Base-by-base conservation (phyloP, 2,329 filamentous ascomycete species). In the Podosphaera fusca region DNA sequence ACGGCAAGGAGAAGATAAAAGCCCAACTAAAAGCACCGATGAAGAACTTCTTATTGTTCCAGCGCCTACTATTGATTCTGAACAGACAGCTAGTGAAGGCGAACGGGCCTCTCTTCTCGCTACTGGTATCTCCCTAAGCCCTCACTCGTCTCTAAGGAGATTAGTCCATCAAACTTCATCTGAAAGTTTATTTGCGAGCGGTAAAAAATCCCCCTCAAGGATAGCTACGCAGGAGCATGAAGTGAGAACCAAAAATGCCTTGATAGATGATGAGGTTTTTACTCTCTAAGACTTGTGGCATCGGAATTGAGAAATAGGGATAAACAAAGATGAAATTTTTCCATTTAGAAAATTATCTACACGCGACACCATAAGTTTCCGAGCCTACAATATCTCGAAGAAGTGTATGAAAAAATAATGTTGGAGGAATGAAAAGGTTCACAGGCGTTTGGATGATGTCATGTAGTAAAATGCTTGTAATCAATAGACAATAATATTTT, bases 1-100 rank as follows among this genome's bases (percentile, higher is more conserved):
- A 31, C 62, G 59, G 40, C 59, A 61, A 36, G 68, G 68, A 5
- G 66, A 65, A 36, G 67, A 67, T 40, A 64, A 72, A 12, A 66
- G 69, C 9, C 62, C 65, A 4, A 69, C 70, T 9, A 65, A 65
- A 33, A 64, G 68, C 6, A 66, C 65, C 1, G 73, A 74, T 5
- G 76, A 81, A 58, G 73, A 71, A 7, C 67, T 85, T 46, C 71
- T 85, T 3, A 76, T 86, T 14, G 80, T 85, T 10, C 76, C 78
- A 58, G 81, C 45, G 8, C 45, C 45, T 58, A 60, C 59, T 3
- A 64, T 67, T 9, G 67, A 68, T 14, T 60, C 59, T 0, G 62
- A 63, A 21, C 61, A 60, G 40, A 30, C 4, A 1, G 14, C 35
- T 8, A 56, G 54, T 45, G 55, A 56, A 33, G 45, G 36, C 50